phyloP scores from a whole-genome alignment of 257 asterid genomes.

The Solanum habrochaites region DNA sequence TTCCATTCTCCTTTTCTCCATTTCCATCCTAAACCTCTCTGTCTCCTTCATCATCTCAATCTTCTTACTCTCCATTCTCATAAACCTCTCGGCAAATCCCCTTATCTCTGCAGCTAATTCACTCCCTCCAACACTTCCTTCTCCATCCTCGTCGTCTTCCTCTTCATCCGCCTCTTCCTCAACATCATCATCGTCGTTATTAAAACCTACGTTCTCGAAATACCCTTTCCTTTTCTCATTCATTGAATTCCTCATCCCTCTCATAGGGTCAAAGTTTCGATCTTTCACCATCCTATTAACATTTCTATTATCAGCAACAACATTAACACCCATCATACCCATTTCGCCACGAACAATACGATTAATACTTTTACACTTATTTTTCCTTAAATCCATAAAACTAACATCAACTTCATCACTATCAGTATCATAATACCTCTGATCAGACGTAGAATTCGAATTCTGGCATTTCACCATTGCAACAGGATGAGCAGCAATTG shows the following conservation, averaged over 20 bases:
- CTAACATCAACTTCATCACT: slow-evolving; percentile 32
- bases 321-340: neutral
- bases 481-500: slow-evolving; percentile 46
- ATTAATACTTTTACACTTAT: slow-evolving; percentile 45
- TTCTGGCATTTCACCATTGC: slow-evolving; percentile 26
- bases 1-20: slow-evolving; percentile 82
- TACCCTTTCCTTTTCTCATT: slow-evolving; percentile 23
- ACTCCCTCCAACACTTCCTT: slow-evolving; percentile 23
- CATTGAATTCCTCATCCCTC: slow-evolving; percentile 19
- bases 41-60: slow-evolving; percentile 74
- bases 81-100: slow-evolving; percentile 66
- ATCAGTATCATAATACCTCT: slow-evolving; percentile 12
- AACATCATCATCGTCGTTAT: slow-evolving; percentile 8
- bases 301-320: neutral
- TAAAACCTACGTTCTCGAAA: slow-evolving; percentile 18
- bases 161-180: slow-evolving; percentile 16
- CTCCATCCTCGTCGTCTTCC: slow-evolving; percentile 17
- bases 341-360: slow-evolving; percentile 25
- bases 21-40: slow-evolving; percentile 54
- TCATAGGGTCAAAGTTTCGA: neutral
- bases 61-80: slow-evolving; percentile 73
- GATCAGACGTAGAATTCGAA: neutral
- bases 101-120: slow-evolving; percentile 61
- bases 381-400: slow-evolving; percentile 17
- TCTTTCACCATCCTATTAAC: slow-evolving; percentile 7